Conservation (phyloP, 148 eudicot genomes). For the Linanthus parryae region DNA sequence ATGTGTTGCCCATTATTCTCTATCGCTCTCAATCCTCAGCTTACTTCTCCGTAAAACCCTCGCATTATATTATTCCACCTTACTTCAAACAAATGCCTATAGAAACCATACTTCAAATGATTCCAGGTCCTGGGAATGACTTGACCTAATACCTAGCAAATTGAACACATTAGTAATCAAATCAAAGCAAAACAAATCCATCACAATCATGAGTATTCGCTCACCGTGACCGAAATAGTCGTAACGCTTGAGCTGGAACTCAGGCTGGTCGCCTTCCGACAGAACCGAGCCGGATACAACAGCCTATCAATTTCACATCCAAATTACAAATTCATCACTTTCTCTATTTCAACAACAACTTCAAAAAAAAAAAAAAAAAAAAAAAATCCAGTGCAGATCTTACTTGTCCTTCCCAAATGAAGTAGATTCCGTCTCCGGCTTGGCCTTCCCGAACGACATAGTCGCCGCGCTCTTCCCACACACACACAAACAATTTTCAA, state of each 20-base stretch:
- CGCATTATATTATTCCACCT: too few relatives aligned
- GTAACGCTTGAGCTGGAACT: constrained; percentile 57
- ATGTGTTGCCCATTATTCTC: too few relatives aligned
- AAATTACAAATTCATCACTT: too few relatives aligned
- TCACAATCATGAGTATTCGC: constrained; percentile 13
- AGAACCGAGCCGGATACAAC: constrained; percentile 54
- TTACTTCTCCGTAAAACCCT: too few relatives aligned
- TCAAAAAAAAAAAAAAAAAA: not conserved
- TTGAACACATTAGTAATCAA: too few relatives aligned
- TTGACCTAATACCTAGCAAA: too few relatives aligned
- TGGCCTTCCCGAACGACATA: constrained; percentile 67
- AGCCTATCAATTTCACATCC: constrained; percentile 36
- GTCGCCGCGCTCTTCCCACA: constrained; percentile 55
- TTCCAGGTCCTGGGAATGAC: too few relatives aligned
- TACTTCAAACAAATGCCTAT: too few relatives aligned
- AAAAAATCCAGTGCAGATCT: not conserved
- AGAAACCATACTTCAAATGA: too few relatives aligned
- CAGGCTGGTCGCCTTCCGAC: constrained; percentile 54
- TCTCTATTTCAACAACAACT: too few relatives aligned
- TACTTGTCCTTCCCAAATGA: constrained; percentile 91
- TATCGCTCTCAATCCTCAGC: too few relatives aligned
- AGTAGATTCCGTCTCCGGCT: constrained; percentile 64
- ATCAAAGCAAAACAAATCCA: constrained; percentile 4
- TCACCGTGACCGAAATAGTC: constrained; percentile 87
- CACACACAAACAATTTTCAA: not conserved